Evolutionary conservation across 305 asterid genomes (phyloP), one percentile per base, ranked within the genome.

Genomic region (Fraxinus paxiana): DNA sequence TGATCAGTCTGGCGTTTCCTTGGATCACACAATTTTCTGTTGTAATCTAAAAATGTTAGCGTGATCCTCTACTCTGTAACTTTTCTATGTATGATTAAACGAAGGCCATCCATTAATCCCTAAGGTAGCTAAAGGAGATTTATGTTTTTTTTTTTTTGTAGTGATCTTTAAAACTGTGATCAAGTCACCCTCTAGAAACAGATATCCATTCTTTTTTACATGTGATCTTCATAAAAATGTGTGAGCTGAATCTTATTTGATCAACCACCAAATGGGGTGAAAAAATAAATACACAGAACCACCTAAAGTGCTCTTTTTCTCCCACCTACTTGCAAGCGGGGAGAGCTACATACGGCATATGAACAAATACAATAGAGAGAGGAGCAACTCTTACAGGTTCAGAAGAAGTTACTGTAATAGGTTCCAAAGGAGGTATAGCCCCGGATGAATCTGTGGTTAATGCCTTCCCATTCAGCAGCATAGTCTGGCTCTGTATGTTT

Each of bases 321-420:
- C 75, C 41, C 38, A 31, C 75, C 75, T 69, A 69, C 3, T 31
- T 54, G 77, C 92, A 89, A 79, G 87, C 89, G 30, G 87, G 83
- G 71, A 87, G 86, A 81, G 65, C 51, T 61, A 89, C 73, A 65
- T 79, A 63, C 48, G 90, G 86, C 74, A 85, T 77, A 28, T 86
- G 90, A 82, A 84, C 87, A 85, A 87, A 89, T 48, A 84, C 88
- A 77, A 89, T 84, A 24, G 92, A 89, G 81, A 73, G 86, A 79
- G 90, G 87, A 30, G 84, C 89, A 17, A 87, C 70, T 0, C 8
- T 74, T 77, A 87, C 76, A 2, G 89, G 85, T 79, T 85, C 86
- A 5, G 87, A 82, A 24, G 86, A 85, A 79, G 83, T 76, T 72
- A 77, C 87, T 74, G 71, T 17, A 35, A 75, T 13, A 77, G 92